Percentiles rank a stretch among this genome's conserved stretches.
Evolutionary conservation across 1,284 basidiomycete genomes (phyloP).

Genomic region (Sanghuangporus weigelae): DNA sequence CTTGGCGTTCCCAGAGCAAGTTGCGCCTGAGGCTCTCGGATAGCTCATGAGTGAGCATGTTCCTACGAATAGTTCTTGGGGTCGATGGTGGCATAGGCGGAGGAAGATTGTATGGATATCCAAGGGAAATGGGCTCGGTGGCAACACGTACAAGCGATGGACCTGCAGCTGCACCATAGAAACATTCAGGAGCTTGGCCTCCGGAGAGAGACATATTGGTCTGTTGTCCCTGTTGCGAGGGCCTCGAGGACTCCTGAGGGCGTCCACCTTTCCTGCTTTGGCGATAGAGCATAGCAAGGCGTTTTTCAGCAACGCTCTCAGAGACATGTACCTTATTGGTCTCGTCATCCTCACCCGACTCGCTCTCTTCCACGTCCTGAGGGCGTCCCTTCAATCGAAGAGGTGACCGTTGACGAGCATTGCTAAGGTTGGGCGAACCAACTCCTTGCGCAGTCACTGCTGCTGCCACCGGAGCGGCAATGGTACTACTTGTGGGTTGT

Average conservation of each 20-base stretch:
- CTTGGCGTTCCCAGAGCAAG: constrained; percentile 79
- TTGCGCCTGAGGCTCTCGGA: constrained; percentile 81
- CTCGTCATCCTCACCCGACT: constrained; percentile 45
- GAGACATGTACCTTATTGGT: constrained; percentile 50
- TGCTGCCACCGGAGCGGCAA: constrained; percentile 59
- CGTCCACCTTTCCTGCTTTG: constrained; percentile 32
- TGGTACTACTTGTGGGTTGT: constrained; percentile 57
- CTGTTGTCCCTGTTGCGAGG: constrained; percentile 20
- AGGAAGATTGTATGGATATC: constrained; percentile 72
- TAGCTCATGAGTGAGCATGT: constrained; percentile 82
- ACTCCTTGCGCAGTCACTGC: constrained; percentile 34
- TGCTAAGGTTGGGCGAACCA: neutral
- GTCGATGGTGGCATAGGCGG: constrained; percentile 67
- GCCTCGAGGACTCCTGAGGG: constrained; percentile 10
- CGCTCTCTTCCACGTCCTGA: constrained; percentile 62
- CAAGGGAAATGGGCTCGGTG: constrained; percentile 51
- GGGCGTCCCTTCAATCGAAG: constrained; percentile 56
- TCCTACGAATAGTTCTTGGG: constrained; percentile 77
- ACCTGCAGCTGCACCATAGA: neutral
- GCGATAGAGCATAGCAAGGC: constrained; percentile 43
- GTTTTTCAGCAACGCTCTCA: constrained; percentile 58
- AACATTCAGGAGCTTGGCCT: neutral
- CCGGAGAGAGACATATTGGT: neutral
- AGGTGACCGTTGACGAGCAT: constrained; percentile 10
- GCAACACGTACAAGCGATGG: constrained; percentile 18